Evolutionary conservation across 768 basidiomycete species (phyloP).

Genomic region (Termitomyces sp.): DNA sequence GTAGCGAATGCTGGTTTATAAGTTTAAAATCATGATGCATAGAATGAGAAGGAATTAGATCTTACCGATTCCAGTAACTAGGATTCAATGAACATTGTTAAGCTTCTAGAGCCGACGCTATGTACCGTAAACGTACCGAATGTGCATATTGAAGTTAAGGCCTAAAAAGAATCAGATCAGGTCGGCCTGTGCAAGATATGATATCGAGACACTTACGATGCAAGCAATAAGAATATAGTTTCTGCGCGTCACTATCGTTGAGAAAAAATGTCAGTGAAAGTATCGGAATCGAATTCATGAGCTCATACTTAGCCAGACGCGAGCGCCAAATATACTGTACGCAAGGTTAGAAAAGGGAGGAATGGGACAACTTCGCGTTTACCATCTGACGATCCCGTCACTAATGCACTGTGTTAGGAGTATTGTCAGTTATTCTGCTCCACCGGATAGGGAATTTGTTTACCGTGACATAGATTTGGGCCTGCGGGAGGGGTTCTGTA

Average conservation of each 20-base stretch:
- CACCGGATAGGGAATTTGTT: not conserved
- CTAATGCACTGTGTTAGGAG: constrained; percentile 12
- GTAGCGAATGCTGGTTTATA: constrained; percentile 19
- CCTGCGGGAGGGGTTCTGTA: not conserved
- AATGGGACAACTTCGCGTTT: not conserved
- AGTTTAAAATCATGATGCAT: not conserved
- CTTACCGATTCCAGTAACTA: constrained; percentile 16
- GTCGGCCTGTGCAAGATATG: no score
- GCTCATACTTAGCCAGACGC: constrained; percentile 22
- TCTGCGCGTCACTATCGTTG: constrained; percentile 13
- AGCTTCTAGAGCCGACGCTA: not conserved
- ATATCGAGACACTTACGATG: constrained; percentile 13
- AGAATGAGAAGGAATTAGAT: not conserved
- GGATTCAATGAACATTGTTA: not conserved
- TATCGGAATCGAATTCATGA: not conserved
- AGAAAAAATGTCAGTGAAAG: not conserved
- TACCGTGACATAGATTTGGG: constrained; percentile 12
- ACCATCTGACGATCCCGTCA: constrained; percentile 27
- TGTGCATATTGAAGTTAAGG: constrained; percentile 9
- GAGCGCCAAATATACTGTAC: constrained; percentile 19
- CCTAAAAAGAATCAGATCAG: not conserved
- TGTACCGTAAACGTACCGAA: constrained; percentile 9
- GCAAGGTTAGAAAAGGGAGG: not conserved
- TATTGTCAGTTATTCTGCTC: not conserved
- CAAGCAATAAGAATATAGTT: constrained; percentile 11